Percentiles rank a stretch among this genome's conserved stretches.
phyloP scores from a whole-genome alignment of 2,329 filamentous ascomycete genomes.

The Scopulariopsis brevicaulis region DNA sequence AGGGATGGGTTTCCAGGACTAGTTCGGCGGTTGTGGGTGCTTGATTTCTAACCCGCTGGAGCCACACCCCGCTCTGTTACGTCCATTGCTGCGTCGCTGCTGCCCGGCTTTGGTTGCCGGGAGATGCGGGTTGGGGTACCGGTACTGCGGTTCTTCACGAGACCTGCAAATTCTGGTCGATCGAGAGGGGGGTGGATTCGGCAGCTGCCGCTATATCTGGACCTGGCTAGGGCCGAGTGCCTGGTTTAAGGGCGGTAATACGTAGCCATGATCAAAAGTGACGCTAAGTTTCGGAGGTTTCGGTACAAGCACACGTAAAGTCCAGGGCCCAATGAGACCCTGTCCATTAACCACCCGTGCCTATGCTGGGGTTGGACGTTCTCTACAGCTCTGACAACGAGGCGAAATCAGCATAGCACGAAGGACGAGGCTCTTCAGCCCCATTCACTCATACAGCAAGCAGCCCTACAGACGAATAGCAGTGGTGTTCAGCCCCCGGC shows the following conservation, averaged over 20 bases:
- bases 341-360: no score
- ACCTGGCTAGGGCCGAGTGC: not conserved
- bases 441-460: not conserved
- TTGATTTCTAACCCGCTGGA: not conserved
- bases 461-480: not conserved
- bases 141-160: not conserved
- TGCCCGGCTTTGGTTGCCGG: not conserved
- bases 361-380: no score
- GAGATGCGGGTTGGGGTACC: not conserved
- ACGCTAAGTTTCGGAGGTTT: not conserved
- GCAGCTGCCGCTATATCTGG: not conserved
- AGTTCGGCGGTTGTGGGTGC: not conserved
- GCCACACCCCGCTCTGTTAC: not conserved
- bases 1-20: not conserved
- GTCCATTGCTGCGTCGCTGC: not conserved
- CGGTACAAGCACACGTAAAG: not conserved
- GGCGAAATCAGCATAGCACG: not conserved
- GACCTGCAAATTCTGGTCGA: not conserved
- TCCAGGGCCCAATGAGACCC: not conserved
- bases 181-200: not conserved
- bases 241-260: not conserved
- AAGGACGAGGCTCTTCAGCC: not conserved
- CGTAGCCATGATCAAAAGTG: not conserved
- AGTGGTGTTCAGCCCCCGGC: not conserved
- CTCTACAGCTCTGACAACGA: no score